Percentiles rank a stretch among this genome's conserved stretches.
These are phyloP conservation scores for Saururus chinensis DNA, from an alignment of 164 flowering plant species.

Conservation along the genomic window DNA sequence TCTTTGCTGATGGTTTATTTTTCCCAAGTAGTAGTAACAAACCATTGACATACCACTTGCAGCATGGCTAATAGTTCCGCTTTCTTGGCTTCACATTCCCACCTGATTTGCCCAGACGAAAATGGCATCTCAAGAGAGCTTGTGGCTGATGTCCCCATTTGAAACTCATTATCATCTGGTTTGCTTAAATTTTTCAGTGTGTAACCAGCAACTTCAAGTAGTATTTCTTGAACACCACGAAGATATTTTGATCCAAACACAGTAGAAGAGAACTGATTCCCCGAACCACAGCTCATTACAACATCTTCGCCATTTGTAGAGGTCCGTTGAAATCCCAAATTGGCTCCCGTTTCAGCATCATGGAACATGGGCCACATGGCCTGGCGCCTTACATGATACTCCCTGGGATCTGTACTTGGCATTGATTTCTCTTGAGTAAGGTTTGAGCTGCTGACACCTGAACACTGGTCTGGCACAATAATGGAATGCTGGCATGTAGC, in stretches of 20 bases:
- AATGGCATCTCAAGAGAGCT: conserved; percentile 18
- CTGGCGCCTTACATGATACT: conserved; percentile 4
- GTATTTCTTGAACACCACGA: conserved; percentile 58
- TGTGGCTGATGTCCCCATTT: conserved; percentile 8
- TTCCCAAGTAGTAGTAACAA: not conserved
- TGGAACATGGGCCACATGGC: not conserved
- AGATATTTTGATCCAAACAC: conserved; percentile 52
- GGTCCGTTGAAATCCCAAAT: conserved; percentile 29
- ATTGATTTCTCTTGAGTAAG: conserved; percentile 12
- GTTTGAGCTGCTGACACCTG: conserved; percentile 33
- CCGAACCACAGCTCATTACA: conserved; percentile 23
- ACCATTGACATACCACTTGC: conserved; percentile 48
- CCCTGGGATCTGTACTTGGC: not conserved
- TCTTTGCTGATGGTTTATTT: not conserved
- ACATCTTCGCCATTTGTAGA: conserved; percentile 32
- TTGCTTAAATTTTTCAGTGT: conserved; percentile 37
- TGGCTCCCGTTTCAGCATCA: not conserved
- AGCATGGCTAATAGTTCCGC: conserved; percentile 51
- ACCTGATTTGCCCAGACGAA: conserved; percentile 13
- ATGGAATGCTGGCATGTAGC: conserved; percentile 37
- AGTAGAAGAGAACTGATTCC: conserved; percentile 14
- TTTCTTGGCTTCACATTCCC: conserved; percentile 36
- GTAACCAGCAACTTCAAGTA: conserved; percentile 48
- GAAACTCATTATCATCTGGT: conserved; percentile 12
- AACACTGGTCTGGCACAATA: conserved; percentile 34